phyloP scores from a whole-genome alignment of 495 filamentous ascomycete species.

The Annulohypoxylon bovei region DNA sequence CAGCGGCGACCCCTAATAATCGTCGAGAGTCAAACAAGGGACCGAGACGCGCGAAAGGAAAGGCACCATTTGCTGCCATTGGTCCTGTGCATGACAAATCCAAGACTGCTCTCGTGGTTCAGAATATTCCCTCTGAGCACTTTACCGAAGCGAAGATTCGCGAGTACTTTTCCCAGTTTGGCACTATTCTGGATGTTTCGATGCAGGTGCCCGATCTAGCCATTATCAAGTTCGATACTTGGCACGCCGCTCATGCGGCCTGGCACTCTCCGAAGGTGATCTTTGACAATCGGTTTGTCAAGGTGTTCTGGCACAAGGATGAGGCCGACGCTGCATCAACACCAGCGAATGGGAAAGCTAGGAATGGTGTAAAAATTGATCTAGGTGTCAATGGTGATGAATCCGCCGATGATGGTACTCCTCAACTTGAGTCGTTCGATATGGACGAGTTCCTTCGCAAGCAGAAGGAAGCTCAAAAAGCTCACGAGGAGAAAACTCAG shows the following conservation, averaged over 20 bases:
- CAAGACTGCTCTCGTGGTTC: conserved; percentile 85
- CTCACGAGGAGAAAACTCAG: conserved; percentile 77
- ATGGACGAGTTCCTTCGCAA: conserved; percentile 78
- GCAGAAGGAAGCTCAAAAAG: conserved; percentile 82
- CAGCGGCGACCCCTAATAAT: conserved; percentile 27
- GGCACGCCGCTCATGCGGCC: conserved; percentile 78
- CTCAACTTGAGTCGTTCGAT: conserved; percentile 67
- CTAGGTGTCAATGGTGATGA: conserved; percentile 22
- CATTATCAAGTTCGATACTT: conserved; percentile 80
- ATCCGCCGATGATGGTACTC: conserved; percentile 13
- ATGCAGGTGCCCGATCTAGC: conserved; percentile 86
- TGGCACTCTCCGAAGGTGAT: conserved; percentile 93
- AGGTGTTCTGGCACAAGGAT: conserved; percentile 93
- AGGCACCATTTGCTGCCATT: conserved; percentile 76
- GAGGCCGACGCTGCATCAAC: conserved; percentile 52
- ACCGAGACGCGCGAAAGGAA: conserved; percentile 50
- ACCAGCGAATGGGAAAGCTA: conserved; percentile 34
- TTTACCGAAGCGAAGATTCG: conserved; percentile 78
- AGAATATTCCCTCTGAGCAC: conserved; percentile 90
- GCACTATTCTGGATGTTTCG: conserved; percentile 74
- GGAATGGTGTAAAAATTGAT: conserved; percentile 38
- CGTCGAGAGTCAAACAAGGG: conserved; percentile 56
- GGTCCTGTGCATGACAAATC: conserved; percentile 79
- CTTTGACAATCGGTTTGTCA: conserved; percentile 97
- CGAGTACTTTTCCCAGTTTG: conserved; percentile 87